phyloP scores from a whole-genome alignment of 192 early-diverging fungal genomes.

The Coemansia asiatica region DNA sequence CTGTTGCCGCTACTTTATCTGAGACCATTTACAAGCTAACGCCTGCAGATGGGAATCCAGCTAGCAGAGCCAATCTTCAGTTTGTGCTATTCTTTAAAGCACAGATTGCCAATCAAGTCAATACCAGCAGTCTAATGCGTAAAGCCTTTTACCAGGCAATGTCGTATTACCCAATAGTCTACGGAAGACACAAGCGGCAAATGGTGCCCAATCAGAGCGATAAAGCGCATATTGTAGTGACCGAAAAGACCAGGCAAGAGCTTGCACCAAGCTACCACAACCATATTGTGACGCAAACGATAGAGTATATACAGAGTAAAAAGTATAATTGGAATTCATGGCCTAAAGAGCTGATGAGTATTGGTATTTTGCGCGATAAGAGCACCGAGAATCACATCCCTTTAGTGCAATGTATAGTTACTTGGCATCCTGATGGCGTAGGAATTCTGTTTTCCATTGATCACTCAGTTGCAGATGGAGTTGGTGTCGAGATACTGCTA shows the following conservation, averaged over 20 bases:
- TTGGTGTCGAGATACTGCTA: conserved; percentile 30
- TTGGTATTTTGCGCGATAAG: conserved; percentile 14
- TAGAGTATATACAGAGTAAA: conserved; percentile 16
- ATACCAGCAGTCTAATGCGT: conserved; percentile 8
- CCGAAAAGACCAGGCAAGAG: background rate
- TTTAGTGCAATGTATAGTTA: conserved; percentile 30
- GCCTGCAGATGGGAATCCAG: conserved; percentile 29
- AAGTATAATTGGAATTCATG: conserved; percentile 33
- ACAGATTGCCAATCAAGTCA: background rate
- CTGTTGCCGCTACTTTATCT: background rate
- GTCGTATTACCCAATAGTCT: conserved; percentile 36
- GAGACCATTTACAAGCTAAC: conserved; percentile 30
- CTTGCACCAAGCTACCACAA: conserved; percentile 27
- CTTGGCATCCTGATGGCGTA: conserved; percentile 42
- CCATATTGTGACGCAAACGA: conserved; percentile 1
- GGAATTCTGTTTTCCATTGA: conserved; percentile 41
- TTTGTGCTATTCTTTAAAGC: conserved; percentile 38
- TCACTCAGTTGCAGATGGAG: conserved; percentile 41
- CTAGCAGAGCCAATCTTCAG: conserved; percentile 40
- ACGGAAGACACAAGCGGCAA: conserved; percentile 17
- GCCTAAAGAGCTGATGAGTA: conserved; percentile 27
- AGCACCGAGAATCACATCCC: conserved; percentile 9
- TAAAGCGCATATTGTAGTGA: conserved; percentile 11
- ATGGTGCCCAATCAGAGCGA: background rate
- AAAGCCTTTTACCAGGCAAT: conserved; percentile 24